phyloP scores from a whole-genome alignment of 2,329 filamentous ascomycete genomes.

The Microcyclospora tardicrescens region DNA sequence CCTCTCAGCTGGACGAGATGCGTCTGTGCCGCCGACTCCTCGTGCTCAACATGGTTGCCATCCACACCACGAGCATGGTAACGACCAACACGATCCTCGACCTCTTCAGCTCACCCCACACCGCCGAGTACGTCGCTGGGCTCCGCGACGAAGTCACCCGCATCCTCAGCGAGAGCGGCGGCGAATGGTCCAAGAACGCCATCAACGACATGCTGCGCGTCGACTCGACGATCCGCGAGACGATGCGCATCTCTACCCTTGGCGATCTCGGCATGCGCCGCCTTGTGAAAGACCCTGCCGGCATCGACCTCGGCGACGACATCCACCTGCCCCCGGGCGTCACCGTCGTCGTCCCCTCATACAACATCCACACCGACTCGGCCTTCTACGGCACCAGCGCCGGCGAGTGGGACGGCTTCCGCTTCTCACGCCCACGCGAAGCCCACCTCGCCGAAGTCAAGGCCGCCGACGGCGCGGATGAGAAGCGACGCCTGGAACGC shows the following conservation, averaged over 20 bases:
- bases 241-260: conserved; percentile 8
- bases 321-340: conserved; percentile 6
- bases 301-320: conserved; percentile 10
- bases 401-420: conserved; percentile 11
- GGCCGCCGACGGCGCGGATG: conserved; percentile 3
- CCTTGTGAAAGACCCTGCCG: conserved; percentile 7
- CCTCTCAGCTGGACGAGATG: conserved; percentile 6
- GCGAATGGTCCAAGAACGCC: not conserved
- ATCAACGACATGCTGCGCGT: conserved; percentile 7
- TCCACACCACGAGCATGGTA: conserved; percentile 15
- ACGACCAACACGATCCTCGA: not conserved
- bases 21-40: conserved; percentile 9
- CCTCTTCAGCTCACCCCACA: not conserved
- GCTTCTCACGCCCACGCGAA: conserved; percentile 13
- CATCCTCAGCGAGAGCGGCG: conserved; percentile 1
- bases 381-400: conserved; percentile 8
- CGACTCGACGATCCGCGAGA: conserved; percentile 12
- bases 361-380: conserved; percentile 6
- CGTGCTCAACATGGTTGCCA: conserved; percentile 10
- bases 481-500: too few species aligned
- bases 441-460: conserved; percentile 12
- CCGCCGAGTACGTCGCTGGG: not conserved
- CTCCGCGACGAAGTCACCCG: conserved; percentile 5
- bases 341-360: conserved; percentile 1
- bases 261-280: conserved; percentile 10